Evolutionary conservation across 2,329 filamentous ascomycete genomes (phyloP), one percentile per base, ranked within the genome.

Genomic region (Claviceps monticola): DNA sequence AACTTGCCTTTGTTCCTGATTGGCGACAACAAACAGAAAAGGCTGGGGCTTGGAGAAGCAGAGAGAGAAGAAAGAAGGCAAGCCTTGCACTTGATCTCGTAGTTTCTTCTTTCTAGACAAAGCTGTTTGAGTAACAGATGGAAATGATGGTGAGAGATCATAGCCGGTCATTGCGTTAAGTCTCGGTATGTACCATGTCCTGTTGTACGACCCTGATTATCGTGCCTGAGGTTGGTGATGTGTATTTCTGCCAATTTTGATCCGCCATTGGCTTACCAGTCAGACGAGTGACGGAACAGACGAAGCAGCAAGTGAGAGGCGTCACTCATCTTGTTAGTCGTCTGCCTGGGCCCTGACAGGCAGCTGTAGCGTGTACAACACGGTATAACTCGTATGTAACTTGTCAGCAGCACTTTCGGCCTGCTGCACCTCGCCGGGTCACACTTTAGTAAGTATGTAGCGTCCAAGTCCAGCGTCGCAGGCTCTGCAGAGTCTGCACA

Each of bases 401-500:
- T n/a, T 16, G 6, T n/a, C 16, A 16, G 14, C n/a, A 39, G 37
- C 14, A 4, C 14, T 14, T 39, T n/a, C 39, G 17, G 39, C n/a
- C 39, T 52, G 46, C 34, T 26, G 17, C 43, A 19, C 37, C 44
- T 48, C 17, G 38, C 29, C 43, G 46, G 51, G 43, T 44, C 44
- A 51, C 39, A 48, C 14, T 34, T 48, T 48, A 23, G 29, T 23
- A 23, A 23, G 23, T 23, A 23, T 6, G 38, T 42, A 39, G 48
- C 51, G 26, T 16, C 52, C 52, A 45, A 51, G 48, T 51, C 48
- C 23, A 52, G 44, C 14, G 46, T 41, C 14, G 34, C 39, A 34
- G 29, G 9, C 29, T 34, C 26, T 29, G 26, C 26, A 29, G 26
- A 29, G 26, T 42, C 9, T 51, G 50, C 46, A 26, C 56, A 56